Conservation (phyloP, 257 asterid genomes). For the Striga asiatica region DNA sequence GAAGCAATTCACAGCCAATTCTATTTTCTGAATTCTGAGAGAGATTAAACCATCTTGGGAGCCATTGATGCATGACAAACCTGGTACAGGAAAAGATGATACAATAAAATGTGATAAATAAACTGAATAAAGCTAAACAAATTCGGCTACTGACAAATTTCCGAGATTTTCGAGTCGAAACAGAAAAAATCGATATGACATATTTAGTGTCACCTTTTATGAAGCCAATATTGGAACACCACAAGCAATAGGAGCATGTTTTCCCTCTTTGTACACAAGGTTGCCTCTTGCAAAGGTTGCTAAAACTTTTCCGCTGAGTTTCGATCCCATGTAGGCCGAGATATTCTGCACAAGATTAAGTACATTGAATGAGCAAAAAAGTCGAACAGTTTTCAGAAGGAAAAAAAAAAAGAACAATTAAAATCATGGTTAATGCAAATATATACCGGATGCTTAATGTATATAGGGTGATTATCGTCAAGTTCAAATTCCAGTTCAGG, state of each 20-base stretch:
- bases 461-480: constrained; percentile 44
- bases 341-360: constrained; percentile 44
- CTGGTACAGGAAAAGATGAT: no score
- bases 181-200: not conserved
- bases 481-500: constrained; percentile 71
- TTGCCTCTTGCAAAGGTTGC: constrained; percentile 77
- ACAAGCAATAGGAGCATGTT: constrained; percentile 70
- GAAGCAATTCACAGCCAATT: no score
- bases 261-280: constrained; percentile 51
- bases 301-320: constrained; percentile 59
- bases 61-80: no score
- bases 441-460: constrained; percentile 63
- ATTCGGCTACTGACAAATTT: no score
- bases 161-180: not conserved
- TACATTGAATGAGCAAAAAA: not conserved
- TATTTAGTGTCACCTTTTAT: constrained; percentile 4
- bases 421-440: not conserved
- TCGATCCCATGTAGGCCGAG: constrained; percentile 82
- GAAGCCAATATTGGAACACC: constrained; percentile 53
- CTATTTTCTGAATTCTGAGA: no score
- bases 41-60: no score
- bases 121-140: no score
- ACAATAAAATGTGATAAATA: no score
- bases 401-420: not conserved
- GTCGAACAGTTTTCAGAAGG: not conserved